Conservation (phyloP, 2,329 filamentous ascomycete species). For the Hirsutella minnesotensis region DNA sequence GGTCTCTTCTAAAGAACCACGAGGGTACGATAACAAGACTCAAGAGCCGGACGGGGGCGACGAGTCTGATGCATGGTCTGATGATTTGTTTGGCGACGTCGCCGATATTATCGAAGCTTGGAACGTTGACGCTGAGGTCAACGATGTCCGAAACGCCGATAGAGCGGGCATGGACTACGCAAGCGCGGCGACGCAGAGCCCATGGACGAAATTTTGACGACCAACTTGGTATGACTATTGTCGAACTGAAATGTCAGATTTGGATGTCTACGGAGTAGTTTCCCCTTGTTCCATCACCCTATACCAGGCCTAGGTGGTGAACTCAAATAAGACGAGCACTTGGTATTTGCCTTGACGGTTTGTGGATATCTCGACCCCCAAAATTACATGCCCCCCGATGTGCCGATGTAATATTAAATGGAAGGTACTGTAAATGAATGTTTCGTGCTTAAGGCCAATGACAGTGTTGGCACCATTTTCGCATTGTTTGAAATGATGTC, state of each 20-base stretch:
- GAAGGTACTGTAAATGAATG: too few relatives aligned
- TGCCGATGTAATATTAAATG: too few relatives aligned
- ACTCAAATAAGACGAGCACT: neutral
- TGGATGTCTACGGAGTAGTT: too few relatives aligned
- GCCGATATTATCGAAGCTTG: constrained; percentile 21
- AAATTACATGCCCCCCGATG: too few relatives aligned
- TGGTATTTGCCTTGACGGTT: too few relatives aligned
- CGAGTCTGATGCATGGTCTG: constrained; percentile 10
- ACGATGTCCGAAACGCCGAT: constrained; percentile 13
- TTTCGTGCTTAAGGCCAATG: too few relatives aligned
- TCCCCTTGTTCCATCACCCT: neutral
- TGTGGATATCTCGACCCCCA: too few relatives aligned
- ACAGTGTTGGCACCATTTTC: too few relatives aligned
- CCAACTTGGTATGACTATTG: too few relatives aligned
- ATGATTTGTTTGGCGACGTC: constrained; percentile 25
- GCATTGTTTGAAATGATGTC: too few relatives aligned
- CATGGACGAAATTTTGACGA: constrained; percentile 8
- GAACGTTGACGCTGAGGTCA: constrained; percentile 24
- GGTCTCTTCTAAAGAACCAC: neutral
- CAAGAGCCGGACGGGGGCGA: neutral
- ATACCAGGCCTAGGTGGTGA: neutral
- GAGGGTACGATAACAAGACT: neutral
- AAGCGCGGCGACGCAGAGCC: constrained; percentile 9
- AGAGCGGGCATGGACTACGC: constrained; percentile 4
- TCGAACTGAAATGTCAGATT: too few relatives aligned